Conservation (phyloP, 1,284 basidiomycete species). For the Rhodotorula sp. region DNA sequence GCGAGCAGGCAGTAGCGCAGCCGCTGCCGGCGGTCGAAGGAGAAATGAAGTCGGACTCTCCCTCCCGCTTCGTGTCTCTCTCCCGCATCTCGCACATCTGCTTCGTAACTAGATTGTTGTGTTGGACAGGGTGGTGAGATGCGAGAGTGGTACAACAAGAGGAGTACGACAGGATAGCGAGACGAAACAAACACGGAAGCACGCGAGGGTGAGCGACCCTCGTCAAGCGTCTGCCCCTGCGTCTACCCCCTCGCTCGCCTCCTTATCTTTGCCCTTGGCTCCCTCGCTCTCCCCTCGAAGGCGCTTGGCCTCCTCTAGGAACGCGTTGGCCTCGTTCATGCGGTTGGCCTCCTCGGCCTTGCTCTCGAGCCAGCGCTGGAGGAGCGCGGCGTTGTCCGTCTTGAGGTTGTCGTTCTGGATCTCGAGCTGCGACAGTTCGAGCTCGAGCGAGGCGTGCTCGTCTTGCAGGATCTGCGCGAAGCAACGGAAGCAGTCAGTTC, state of each 20-base stretch:
- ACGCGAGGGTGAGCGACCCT: background rate
- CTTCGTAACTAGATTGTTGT: no score
- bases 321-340: constrained; percentile 73
- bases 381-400: constrained; percentile 88
- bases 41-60: no score
- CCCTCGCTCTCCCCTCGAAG: background rate
- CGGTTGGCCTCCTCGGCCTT: constrained; percentile 90
- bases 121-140: background rate
- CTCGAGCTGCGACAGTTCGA: constrained; percentile 86
- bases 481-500: background rate
- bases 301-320: constrained; percentile 24
- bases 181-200: background rate
- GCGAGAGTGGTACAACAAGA: background rate
- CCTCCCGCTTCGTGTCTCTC: no score
- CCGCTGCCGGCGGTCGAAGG: no score
- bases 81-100: no score
- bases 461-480: constrained; percentile 78
- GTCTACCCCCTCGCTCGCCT: background rate
- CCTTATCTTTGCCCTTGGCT: background rate
- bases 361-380: constrained; percentile 92
- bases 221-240: background rate
- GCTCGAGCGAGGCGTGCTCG: constrained; percentile 83
- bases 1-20: background rate
- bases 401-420: constrained; percentile 79
- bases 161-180: background rate